Evolutionary conservation across 768 basidiomycete genomes (phyloP).

Genomic region (Tylopilus balloui): DNA sequence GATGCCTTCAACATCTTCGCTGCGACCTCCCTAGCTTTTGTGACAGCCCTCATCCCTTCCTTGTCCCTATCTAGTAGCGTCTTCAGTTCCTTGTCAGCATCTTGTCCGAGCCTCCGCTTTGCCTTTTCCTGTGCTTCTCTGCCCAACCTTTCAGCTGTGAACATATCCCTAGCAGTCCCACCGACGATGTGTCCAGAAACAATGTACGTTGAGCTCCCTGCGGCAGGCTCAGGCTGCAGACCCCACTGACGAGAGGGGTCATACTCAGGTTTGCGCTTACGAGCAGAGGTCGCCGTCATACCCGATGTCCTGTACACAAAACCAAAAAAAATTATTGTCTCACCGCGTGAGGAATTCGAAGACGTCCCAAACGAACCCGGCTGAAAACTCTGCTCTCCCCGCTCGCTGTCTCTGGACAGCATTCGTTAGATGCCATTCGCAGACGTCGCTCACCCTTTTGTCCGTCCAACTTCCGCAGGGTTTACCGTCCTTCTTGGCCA

Average conservation of each 20-base stretch:
- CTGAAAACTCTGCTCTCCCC: conserved; percentile 79
- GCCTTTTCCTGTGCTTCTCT: conserved; percentile 76
- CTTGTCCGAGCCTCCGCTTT: conserved; percentile 54
- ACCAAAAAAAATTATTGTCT: neutral
- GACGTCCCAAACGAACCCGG: conserved; percentile 49
- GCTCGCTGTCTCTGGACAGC: conserved; percentile 74
- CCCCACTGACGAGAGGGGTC: conserved; percentile 77
- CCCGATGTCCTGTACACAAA: conserved; percentile 59
- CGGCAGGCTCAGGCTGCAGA: conserved; percentile 48
- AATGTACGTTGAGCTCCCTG: conserved; percentile 62
- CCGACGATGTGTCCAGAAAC: conserved; percentile 74
- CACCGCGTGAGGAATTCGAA: neutral
- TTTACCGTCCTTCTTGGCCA: conserved; percentile 73
- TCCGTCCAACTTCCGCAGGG: conserved; percentile 88
- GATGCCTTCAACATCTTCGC: conserved; percentile 25
- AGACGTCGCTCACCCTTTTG: conserved; percentile 78
- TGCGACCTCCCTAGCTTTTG: conserved; percentile 52
- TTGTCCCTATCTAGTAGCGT: conserved; percentile 58
- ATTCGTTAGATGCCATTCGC: conserved; percentile 86
- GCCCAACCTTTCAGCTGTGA: conserved; percentile 67
- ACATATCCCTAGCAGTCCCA: conserved; percentile 41
- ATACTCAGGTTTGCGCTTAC: conserved; percentile 50
- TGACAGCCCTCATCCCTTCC: conserved; percentile 62
- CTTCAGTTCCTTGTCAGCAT: conserved; percentile 60
- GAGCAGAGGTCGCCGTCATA: conserved; percentile 47